Base-by-base conservation (phyloP, 2,329 filamentous ascomycete species). In the Penicillium sumatraense region DNA sequence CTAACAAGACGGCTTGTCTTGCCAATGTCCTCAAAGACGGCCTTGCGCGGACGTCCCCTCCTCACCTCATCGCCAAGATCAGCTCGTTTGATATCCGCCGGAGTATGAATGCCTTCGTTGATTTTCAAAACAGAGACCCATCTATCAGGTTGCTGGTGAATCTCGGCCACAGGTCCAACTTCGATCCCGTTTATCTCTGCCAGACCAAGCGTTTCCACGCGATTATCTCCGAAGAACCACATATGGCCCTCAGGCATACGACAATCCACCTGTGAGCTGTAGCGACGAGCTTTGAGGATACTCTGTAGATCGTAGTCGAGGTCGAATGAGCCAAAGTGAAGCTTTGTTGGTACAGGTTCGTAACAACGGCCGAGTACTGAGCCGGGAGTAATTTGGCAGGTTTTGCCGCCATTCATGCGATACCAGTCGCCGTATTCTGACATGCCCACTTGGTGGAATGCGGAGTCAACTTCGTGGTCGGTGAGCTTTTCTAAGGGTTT, bases 151-250 rank as follows among this genome's bases (percentile, higher is more conserved):
- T 82, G 24, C 11, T 54, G 72, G 7, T 81, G 75, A 7, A 75
- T 67, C 0, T 71, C 72, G 49, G 81, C 78, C 36, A 75, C 77
- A 18, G 71, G 69, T 0, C 81, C 76, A 5, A 83, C 78, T 26
- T 83, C 81, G 1, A 79, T 63, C 1, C 80, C 81, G 56, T 86
- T 86, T 33, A 86, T 68, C 3, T 79, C 79, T 24, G 80, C 78
- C 5, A 87, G 63, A 24, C 82, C 82, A 0, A 87, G 75, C 0
- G 83, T 81, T 45, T 86, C 80, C 0, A 80, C 79, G 1, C 85
- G 77, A 20, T 75, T 75, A 49, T 87, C 83, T 0, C 78, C 83
- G 80, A 82, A 85, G 66, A 81, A 84, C 83, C 83, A 87, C 0
- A 71, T 68, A 23, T 78, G 75, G 13, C 72, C 76, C 1, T 63